Evolutionary conservation across 2,329 filamentous ascomycete species (phyloP).

Genomic region (Whalleya microplaca): DNA sequence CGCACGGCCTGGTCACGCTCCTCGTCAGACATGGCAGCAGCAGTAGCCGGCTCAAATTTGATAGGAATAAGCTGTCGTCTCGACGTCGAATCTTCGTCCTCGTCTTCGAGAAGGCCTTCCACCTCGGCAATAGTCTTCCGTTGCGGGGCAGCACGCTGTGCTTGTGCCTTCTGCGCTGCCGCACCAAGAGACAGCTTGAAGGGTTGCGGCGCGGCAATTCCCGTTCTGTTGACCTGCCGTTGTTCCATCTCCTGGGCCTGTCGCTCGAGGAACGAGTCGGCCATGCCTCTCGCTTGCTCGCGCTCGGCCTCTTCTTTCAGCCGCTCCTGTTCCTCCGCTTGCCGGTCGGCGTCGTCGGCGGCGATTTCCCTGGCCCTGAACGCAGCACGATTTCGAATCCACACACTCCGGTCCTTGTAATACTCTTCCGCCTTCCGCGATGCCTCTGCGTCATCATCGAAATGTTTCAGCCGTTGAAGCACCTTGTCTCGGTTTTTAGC

Average conservation of each 20-base stretch:
- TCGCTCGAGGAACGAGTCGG: slow-evolving; percentile 86
- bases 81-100: slow-evolving; percentile 75
- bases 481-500: slow-evolving; percentile 68
- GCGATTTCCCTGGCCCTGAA: slow-evolving; percentile 75
- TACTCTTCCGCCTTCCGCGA: slow-evolving; percentile 75
- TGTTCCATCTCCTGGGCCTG: slow-evolving; percentile 77
- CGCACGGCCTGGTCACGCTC: slow-evolving; percentile 82
- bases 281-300: slow-evolving; percentile 81
- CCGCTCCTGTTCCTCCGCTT: slow-evolving; percentile 75
- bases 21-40: slow-evolving; percentile 77
- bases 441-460: slow-evolving; percentile 87
- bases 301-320: slow-evolving; percentile 70
- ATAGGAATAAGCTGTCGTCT: slow-evolving; percentile 82
- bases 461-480: slow-evolving; percentile 74
- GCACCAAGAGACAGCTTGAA: slow-evolving; percentile 95
- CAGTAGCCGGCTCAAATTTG: slow-evolving; percentile 73
- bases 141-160: slow-evolving; percentile 57
- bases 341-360: slow-evolving; percentile 81
- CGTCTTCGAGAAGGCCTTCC: slow-evolving; percentile 91
- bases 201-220: slow-evolving; percentile 64
- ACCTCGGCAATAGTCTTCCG: slow-evolving; percentile 90
- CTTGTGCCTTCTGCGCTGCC: slow-evolving; percentile 74
- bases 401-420: slow-evolving; percentile 83
- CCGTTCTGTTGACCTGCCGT: slow-evolving; percentile 41
- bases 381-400: slow-evolving; percentile 78